These are phyloP conservation scores for Dendrothele bispora DNA, from an alignment of 768 basidiomycete species.

Conservation along the genomic window DNA sequence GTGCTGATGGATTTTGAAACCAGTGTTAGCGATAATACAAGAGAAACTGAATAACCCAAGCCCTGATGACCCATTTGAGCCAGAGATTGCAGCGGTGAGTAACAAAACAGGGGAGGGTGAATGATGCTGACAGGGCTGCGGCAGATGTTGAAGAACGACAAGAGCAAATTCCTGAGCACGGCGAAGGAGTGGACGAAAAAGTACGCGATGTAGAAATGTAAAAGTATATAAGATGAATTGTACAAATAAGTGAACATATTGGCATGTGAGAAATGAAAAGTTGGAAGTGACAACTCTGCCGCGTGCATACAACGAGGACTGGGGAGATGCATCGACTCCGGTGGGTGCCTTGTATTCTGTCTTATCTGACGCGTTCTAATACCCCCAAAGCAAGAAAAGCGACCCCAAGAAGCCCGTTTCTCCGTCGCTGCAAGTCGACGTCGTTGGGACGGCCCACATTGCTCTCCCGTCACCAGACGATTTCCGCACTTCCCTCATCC, in stretches of 20 bases:
- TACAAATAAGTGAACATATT: no score
- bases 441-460: no score
- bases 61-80: slow-evolving; percentile 86
- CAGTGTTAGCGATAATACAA: slow-evolving; percentile 75
- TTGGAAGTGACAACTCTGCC: no score
- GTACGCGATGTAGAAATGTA: no score
- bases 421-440: slow-evolving; percentile 24
- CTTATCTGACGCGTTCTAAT: slow-evolving; percentile 8
- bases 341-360: slow-evolving; percentile 42
- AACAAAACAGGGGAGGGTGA: background rate
- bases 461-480: slow-evolving; percentile 68
- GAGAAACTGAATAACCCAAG: slow-evolving; percentile 89
- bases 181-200: slow-evolving; percentile 89
- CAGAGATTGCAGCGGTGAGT: slow-evolving; percentile 80
- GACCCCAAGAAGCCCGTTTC: slow-evolving; percentile 56
- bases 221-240: no score
- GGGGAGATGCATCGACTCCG: slow-evolving; percentile 76
- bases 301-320: slow-evolving; percentile 72
- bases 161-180: slow-evolving; percentile 66
- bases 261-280: no score
- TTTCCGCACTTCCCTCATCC: slow-evolving; percentile 84
- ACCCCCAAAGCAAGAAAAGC: slow-evolving; percentile 66
- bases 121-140: slow-evolving; percentile 3
- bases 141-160: slow-evolving; percentile 78
- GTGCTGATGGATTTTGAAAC: slow-evolving; percentile 6